Conservation (phyloP, 176 grass and related monocot genomes). For the Oryza australiensis region DNA sequence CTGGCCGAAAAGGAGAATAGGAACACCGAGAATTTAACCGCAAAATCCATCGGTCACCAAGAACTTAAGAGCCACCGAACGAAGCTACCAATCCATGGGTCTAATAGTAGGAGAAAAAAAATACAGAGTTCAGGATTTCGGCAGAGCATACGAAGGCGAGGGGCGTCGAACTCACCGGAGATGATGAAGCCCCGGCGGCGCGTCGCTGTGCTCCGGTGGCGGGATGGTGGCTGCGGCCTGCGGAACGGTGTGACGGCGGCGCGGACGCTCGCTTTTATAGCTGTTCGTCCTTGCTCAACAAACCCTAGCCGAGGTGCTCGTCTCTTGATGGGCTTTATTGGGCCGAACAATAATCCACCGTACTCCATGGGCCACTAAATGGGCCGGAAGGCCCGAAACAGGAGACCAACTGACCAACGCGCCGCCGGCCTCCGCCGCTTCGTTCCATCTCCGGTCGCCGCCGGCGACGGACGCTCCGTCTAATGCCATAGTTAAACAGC, state of each 20-base stretch:
- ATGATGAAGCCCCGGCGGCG: not conserved
- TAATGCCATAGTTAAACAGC: not conserved
- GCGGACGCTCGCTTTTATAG: not conserved
- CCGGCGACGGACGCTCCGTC: too few species aligned
- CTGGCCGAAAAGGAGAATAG: not conserved
- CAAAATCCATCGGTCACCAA: too few species aligned
- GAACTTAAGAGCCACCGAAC: not conserved
- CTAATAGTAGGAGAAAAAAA: not conserved
- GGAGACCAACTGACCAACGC: not conserved
- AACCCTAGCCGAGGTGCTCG: not conserved
- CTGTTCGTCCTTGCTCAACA: not conserved
- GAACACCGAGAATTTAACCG: not conserved
- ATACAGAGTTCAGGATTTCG: not conserved
- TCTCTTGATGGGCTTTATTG: not conserved
- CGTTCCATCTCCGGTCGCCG: too few species aligned
- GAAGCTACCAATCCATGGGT: not conserved
- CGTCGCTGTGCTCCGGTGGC: too few species aligned
- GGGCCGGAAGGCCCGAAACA: too few species aligned
- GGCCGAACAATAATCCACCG: not conserved
- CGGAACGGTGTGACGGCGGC: not conserved
- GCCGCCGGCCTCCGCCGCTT: too few species aligned
- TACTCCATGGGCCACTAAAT: not conserved
- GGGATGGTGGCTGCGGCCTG: not conserved
- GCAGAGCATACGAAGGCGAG: not conserved
- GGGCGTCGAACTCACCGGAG: not conserved